These are phyloP conservation scores for Linnemannia elongata DNA, from an alignment of 192 early-diverging fungal species.

Conservation along the genomic window DNA sequence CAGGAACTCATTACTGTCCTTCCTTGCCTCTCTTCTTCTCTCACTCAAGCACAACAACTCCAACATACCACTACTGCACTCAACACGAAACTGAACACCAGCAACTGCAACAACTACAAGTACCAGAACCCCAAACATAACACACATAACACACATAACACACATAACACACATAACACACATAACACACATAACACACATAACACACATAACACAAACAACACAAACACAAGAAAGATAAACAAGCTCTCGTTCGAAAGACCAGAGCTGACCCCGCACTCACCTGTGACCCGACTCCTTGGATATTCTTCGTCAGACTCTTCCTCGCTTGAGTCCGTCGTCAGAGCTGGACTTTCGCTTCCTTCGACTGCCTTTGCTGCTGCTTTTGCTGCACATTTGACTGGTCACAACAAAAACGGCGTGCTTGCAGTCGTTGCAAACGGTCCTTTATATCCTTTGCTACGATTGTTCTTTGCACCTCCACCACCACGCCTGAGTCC, in stretches of 20 bases:
- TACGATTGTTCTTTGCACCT: slow-evolving; percentile 15
- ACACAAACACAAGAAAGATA: background rate
- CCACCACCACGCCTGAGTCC: background rate
- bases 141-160: too few relatives aligned
- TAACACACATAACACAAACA: background rate
- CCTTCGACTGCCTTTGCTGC: background rate
- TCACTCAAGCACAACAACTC: background rate
- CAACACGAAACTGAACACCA: background rate
- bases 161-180: background rate
- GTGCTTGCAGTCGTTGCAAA: slow-evolving; percentile 33
- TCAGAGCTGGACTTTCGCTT: background rate
- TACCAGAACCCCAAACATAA: background rate
- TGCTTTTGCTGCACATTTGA: background rate
- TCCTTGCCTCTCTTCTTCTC: background rate
- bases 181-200: background rate
- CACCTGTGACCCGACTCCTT: background rate
- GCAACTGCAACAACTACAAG: background rate
- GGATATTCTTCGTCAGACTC: background rate
- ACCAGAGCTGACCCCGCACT: background rate
- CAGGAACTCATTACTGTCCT: background rate
- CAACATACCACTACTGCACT: background rate
- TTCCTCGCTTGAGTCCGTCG: background rate
- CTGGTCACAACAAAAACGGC: slow-evolving; percentile 6
- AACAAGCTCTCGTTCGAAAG: background rate
- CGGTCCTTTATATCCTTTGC: slow-evolving; percentile 29